A percentile compares a stretch with the other conserved stretches of the same genome.
Evolutionary conservation across 2,329 filamentous ascomycete genomes (phyloP).

Genomic region (Aspergillus felis): DNA sequence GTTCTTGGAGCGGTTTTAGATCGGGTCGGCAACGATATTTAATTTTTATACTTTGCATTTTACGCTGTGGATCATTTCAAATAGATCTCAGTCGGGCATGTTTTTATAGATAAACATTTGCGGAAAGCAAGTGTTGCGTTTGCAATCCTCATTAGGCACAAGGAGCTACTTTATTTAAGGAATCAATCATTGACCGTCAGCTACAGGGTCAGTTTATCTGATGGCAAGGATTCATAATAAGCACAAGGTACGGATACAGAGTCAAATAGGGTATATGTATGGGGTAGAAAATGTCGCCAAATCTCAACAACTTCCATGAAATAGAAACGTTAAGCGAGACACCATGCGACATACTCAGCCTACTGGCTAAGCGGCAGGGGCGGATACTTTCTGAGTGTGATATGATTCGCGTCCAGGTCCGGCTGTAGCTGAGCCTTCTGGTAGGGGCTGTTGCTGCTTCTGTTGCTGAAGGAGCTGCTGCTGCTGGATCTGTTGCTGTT

Average conservation of each 20-base stretch:
- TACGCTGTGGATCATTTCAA: not conserved
- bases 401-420: conserved; percentile 27
- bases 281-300: conserved; percentile 8
- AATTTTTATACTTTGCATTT: not conserved
- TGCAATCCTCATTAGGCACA: not conserved
- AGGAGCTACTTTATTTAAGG: not conserved
- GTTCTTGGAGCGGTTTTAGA: conserved; percentile 59
- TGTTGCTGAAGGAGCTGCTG: conserved; percentile 33
- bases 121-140: not conserved
- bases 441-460: conserved; percentile 32
- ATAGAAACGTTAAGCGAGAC: not conserved
- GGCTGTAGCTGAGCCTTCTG: conserved; percentile 33
- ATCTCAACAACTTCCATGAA: conserved; percentile 5
- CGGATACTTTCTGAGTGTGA: conserved; percentile 16
- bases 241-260: not conserved
- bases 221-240: not conserved
- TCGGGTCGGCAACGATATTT: conserved; percentile 48
- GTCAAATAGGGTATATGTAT: not conserved
- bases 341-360: not conserved
- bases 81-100: not conserved
- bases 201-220: not conserved
- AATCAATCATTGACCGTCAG: not conserved
- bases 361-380: conserved; percentile 22
- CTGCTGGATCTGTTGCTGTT: conserved; percentile 39
- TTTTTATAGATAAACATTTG: not conserved